Base-by-base conservation (phyloP, 345 rosid genomes). In the Reutealis trisperma region DNA sequence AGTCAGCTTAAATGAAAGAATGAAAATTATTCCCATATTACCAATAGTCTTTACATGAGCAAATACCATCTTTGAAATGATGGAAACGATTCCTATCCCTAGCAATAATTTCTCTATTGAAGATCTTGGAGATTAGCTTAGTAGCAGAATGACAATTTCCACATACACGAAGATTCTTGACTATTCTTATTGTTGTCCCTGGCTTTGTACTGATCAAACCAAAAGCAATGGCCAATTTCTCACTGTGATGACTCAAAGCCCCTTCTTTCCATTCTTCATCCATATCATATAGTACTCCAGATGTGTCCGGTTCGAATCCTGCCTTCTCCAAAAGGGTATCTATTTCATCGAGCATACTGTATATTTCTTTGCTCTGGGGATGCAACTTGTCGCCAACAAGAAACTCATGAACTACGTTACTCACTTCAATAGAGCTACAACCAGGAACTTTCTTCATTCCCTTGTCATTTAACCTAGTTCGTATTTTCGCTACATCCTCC, bases 11-110 rank as follows among this genome's bases (percentile, higher is more conserved):
- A 37, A 45, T 24, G 19, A 44, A 16, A 51, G 30, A 10, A 51
- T 11, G 67, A 27, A 41, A 59, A 64, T 68, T 51, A 58, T 25
- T 22, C 66, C 58, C 34, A 30, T 37, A 37, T 87, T 77, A 92
- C 97, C 97, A 92, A 75, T 78, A 85, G 80, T 90, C 98, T 42
- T 85, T 87, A 79, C 98, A 91, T 15, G 98, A 91, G 83, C 98
- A 93, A 55, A 76, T 74, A 74, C 94, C 94, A 82, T 90, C 85
- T 80, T 80, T 88, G 77, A 91, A 89, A 82, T 93, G 94, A 82
- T 93, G 95, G 84, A 92, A 92, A 5, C 93, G 93, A 75, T 87
- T 86, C 80, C 91, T 79, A 80, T 92, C 97, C 80, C 92, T 82
- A 47, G 95, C 95, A 79, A 90, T 86, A 64, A 92, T 90, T 80